Conservation (phyloP, 2,329 filamentous ascomycete species). For the Phaeosphaeria sp. region DNA sequence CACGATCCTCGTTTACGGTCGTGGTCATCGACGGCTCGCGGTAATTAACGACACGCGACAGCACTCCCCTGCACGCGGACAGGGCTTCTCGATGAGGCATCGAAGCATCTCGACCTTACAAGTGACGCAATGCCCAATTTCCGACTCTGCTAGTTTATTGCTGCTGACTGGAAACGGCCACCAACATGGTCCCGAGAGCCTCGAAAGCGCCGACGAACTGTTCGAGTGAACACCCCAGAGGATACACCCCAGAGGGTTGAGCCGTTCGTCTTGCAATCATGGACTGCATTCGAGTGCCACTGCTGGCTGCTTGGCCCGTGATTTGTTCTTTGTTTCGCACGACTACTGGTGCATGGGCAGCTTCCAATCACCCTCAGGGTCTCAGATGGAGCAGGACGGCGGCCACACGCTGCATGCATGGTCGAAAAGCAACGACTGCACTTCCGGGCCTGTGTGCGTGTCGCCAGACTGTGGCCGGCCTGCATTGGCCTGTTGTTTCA, state of each 20-base stretch:
- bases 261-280: not conserved
- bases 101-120: slow-evolving; percentile 1
- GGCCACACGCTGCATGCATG: no score
- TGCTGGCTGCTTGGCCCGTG: not conserved
- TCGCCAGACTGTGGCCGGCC: slow-evolving; percentile 12
- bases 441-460: slow-evolving; percentile 8
- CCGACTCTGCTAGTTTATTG: slow-evolving; percentile 2
- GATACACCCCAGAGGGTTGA: no score
- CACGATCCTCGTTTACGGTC: not conserved
- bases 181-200: not conserved
- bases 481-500: slow-evolving; percentile 21
- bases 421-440: not conserved
- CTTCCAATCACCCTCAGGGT: not conserved
- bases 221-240: not conserved
- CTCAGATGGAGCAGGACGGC: not conserved
- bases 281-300: not conserved
- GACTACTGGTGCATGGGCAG: not conserved
- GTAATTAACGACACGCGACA: not conserved
- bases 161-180: not conserved
- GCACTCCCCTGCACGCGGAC: not conserved
- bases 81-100: not conserved
- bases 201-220: not conserved
- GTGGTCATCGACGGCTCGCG: no score
- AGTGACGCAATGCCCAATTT: slow-evolving; percentile 9
- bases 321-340: not conserved